Evolutionary conservation across 306 rosid genomes (phyloP).

Genomic region (Cucumis hystrix): DNA sequence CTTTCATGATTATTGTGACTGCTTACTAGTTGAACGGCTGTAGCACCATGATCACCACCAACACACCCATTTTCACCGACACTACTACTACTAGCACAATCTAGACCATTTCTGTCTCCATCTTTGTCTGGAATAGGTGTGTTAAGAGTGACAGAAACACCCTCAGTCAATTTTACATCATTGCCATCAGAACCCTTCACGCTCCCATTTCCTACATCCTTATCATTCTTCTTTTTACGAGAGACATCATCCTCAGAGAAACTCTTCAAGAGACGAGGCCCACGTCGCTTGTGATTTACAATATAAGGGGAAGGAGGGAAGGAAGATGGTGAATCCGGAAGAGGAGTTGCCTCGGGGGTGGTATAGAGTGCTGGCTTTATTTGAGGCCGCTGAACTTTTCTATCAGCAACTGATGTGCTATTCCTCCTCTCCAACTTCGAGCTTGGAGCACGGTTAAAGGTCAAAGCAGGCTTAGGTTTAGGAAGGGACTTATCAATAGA

Average conservation of each 20-base stretch:
- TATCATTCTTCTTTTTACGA: constrained; percentile 11
- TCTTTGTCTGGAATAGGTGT: constrained; percentile 25
- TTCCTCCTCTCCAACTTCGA: constrained; percentile 45
- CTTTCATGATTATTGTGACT: constrained; percentile 15
- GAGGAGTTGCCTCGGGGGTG: constrained; percentile 75
- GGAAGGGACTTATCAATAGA: constrained; percentile 45
- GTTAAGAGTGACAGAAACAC: constrained; percentile 20
- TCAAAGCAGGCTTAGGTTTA: constrained; percentile 32
- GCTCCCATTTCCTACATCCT: constrained; percentile 15
- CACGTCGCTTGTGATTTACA: constrained; percentile 89
- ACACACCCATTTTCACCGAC: constrained; percentile 7
- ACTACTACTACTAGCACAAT: constrained; percentile 14
- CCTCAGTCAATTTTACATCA: constrained; percentile 27
- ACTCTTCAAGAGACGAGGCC: constrained; percentile 77
- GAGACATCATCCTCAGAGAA: constrained; percentile 47
- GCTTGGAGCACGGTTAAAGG: constrained; percentile 23
- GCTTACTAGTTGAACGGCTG: constrained; percentile 17
- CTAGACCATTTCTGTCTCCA: constrained; percentile 17
- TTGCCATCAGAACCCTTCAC: constrained; percentile 16
- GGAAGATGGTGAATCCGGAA: constrained; percentile 73
- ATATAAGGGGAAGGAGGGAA: constrained; percentile 91
- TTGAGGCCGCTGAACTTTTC: constrained; percentile 44
- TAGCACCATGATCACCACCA: constrained; percentile 14
- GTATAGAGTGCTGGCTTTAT: constrained; percentile 74
- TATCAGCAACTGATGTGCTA: constrained; percentile 22